Base-by-base conservation (phyloP, 768 basidiomycete species). In the Coprinopsis strossmayeri region DNA sequence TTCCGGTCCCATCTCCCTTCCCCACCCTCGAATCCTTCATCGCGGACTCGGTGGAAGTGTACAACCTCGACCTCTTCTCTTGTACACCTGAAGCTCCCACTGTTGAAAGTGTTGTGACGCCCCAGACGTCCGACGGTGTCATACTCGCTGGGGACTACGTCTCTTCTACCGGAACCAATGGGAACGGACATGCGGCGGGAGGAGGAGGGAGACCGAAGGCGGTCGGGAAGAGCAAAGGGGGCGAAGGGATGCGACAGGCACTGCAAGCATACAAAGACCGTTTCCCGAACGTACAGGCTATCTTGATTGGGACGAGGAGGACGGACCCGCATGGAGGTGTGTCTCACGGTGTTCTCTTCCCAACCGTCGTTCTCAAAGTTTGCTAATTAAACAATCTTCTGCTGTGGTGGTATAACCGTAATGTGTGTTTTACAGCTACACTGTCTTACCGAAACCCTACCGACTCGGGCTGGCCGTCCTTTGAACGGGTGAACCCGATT, bases 281-380 rank as follows among this genome's bases (percentile, higher is more conserved):
- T 34, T 79, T 79, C 58, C 82, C 81, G 10, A 67, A 79, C 15
- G 80, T 94, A 42, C 76, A 76, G 38, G 92, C 88, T 2, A 87
- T 97, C 18, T 63, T 99, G 15, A 80, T 99, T 37, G 96, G 96
- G 3, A 97, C 91, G 3, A 71, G 96, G 50, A 69, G 89, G 54
- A 75, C 79, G 7, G 96, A 99, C 68, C 96, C 96, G 5, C 91
- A 97, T 64, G 93, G 95, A 62, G 87, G 95, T 93, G 57, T 61
- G 82, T 69, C 15, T 32, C 30, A 32, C 15, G 30, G 9, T 32
- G 15, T 32, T 32, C n/a, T n/a, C n/a, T n/a, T n/a, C 38, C 20
- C 47, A 20, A 46, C 35, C 34, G 12, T 21, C 15, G 18, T 11
- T 24, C 15, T n/a, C 20, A 18, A 27, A 10, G 23, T 35, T 21